phyloP scores from a whole-genome alignment of 352 stramenopile genomes.

The Globisporangium cylindrosporum region DNA sequence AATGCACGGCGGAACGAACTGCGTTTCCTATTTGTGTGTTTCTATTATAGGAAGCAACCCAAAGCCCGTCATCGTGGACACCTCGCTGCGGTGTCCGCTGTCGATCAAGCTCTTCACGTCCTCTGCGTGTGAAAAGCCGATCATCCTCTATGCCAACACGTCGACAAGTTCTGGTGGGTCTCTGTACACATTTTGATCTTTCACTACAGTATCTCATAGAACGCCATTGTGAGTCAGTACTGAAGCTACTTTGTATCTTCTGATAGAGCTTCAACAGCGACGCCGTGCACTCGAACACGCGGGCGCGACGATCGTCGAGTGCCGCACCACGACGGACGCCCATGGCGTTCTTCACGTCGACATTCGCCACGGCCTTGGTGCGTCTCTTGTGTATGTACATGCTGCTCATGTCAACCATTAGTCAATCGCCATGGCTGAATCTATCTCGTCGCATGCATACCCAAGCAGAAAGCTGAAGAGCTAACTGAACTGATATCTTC shows the following conservation, averaged over 20 bases:
- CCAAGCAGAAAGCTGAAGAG: background rate
- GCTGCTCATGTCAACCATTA: background rate
- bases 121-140: conserved; percentile 60
- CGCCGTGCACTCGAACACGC: conserved; percentile 37
- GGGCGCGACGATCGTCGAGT: conserved; percentile 47
- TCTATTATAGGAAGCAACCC: conserved; percentile 47
- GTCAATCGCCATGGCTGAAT: background rate
- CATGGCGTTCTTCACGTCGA: conserved; percentile 38
- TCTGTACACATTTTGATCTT: too few relatives aligned
- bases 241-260: background rate
- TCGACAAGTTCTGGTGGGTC: conserved; percentile 25
- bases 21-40: background rate
- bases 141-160: conserved; percentile 46
- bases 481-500: background rate
- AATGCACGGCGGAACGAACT: background rate
- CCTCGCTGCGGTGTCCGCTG: conserved; percentile 56
- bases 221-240: background rate
- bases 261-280: conserved; percentile 34
- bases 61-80: conserved; percentile 75
- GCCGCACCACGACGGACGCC: conserved; percentile 17
- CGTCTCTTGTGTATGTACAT: conserved; percentile 1
- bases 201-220: background rate
- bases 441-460: background rate
- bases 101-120: conserved; percentile 77
- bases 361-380: conserved; percentile 61